Base-by-base conservation (phyloP, 2,329 filamentous ascomycete genomes). In the Colletotrichum sp. region DNA sequence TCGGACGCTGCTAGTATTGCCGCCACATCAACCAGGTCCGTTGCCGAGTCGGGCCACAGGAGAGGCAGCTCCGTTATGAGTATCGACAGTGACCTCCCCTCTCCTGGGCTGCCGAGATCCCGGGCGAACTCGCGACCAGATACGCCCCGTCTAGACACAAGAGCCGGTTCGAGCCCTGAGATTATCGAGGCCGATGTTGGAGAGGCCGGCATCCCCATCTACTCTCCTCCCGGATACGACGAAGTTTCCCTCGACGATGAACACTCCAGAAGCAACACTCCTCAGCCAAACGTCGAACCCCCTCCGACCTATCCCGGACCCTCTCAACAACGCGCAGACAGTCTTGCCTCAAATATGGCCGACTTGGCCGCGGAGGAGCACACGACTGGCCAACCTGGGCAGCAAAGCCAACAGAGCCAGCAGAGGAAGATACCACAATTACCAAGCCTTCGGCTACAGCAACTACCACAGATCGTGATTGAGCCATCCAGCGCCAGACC, bases 1-100 rank as follows among this genome's bases (percentile, higher is more conserved):
- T 94, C 93, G 39, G 93, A 93, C 78, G 92, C 93, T 2, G 94
- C 93, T 3, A 93, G 90, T 79, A 93, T 95, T 61, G 85, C 85
- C 29, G 77, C 79, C 79, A 79, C 81, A 72, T 85, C 84, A 76
- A 82, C 82, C 78, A 82, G 81, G 61, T 80, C 84, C 34, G 76
- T 81, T 44, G 82, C 84, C 55, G 82, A 83, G 63, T 81, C 85
- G 52, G 81, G 78, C 9, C 87, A 89, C 78, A 83, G 83, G 3
- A 86, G 90, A 70, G 85, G 83, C n/a, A 89, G 88, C 79, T 92
- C 91, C 2, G 85, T 90, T 19, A 80, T 91, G n/a, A 92, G 89
- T 81, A 86, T 92, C 75, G 86, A 88, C 9, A 88, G 87, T 72
- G 87, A 87, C 68, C 77, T 88, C 7, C 85, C 85, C 19, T 87